A percentile compares a stretch with the other conserved stretches of the same genome.
phyloP scores from a whole-genome alignment of 805 yeast species.

The Wickerhamomyces kurtzmanii region DNA sequence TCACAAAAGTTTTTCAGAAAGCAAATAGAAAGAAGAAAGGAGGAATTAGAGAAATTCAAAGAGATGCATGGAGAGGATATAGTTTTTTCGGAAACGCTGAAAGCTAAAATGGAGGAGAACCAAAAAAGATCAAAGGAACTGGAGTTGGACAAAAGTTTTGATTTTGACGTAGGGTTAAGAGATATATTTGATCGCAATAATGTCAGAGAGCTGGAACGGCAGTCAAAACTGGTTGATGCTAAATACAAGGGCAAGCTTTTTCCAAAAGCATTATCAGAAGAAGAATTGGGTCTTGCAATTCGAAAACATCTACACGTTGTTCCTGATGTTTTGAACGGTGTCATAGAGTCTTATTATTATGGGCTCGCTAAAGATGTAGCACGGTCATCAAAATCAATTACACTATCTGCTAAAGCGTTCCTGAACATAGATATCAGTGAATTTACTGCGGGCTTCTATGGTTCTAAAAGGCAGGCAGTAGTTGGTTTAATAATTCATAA shows the following conservation, averaged over 20 bases:
- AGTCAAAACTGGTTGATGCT: slow-evolving; percentile 6
- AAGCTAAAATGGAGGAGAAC: too few species aligned
- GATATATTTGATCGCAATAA: too few species aligned
- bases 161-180: too few species aligned
- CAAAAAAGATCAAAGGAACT: too few species aligned
- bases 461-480: slow-evolving; percentile 43
- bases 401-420: slow-evolving; percentile 37
- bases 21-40: too few species aligned
- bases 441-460: slow-evolving; percentile 52
- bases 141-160: too few species aligned
- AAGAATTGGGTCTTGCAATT: slow-evolving; percentile 19
- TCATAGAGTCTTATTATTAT: slow-evolving; percentile 37
- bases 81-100: too few species aligned
- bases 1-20: too few species aligned
- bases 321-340: slow-evolving; percentile 32
- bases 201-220: too few species aligned
- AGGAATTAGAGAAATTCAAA: too few species aligned
- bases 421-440: slow-evolving; percentile 32
- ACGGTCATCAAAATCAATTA: slow-evolving; percentile 26
- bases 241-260: slow-evolving; percentile 12
- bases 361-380: slow-evolving; percentile 33
- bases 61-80: too few species aligned
- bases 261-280: slow-evolving; percentile 18
- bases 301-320: slow-evolving; percentile 22
- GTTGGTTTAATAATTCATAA: slow-evolving; percentile 34